phyloP scores from a whole-genome alignment of 345 rosid genomes.

The Geranium brycei region DNA sequence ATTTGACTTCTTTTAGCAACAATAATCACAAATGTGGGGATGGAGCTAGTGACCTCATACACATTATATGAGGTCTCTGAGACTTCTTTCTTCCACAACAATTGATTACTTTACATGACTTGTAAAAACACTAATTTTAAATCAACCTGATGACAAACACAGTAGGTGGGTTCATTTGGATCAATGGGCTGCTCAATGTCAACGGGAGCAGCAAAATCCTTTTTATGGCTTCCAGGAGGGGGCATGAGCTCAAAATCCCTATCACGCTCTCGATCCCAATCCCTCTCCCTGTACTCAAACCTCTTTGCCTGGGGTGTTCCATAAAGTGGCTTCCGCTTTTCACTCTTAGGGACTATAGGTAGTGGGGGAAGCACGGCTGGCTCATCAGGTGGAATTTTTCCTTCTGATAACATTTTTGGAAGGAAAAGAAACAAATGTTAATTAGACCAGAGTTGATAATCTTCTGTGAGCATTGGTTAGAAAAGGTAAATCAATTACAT shows the following conservation, averaged over 20 bases:
- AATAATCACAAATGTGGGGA: background rate
- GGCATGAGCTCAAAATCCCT: constrained; percentile 98
- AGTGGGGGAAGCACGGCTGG: constrained; percentile 79
- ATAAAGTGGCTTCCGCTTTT: constrained; percentile 52
- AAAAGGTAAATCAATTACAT: too few species aligned
- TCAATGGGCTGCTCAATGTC: constrained; percentile 88
- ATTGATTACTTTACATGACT: background rate
- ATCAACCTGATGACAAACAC: constrained; percentile 92
- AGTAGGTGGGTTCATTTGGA: constrained; percentile 96
- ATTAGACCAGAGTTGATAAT: background rate
- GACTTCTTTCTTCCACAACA: too few species aligned
- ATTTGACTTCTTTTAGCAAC: background rate
- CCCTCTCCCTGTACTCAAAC: constrained; percentile 65
- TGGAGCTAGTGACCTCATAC: background rate
- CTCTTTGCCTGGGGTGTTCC: constrained; percentile 78
- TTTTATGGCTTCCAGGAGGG: constrained; percentile 85
- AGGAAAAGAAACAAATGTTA: constrained; percentile 10
- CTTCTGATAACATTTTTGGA: constrained; percentile 40
- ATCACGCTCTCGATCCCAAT: constrained; percentile 83
- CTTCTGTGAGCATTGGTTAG: too few species aligned
- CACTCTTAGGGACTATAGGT: constrained; percentile 64
- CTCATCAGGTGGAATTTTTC: constrained; percentile 80
- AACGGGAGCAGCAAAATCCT: constrained; percentile 40
- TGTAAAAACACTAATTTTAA: background rate
- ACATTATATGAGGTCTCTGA: too few species aligned